Percentiles rank a stretch among this genome's conserved stretches.
phyloP scores from a whole-genome alignment of 1,139 yeast genomes.

The Nadsonia starkeyi-henricii region DNA sequence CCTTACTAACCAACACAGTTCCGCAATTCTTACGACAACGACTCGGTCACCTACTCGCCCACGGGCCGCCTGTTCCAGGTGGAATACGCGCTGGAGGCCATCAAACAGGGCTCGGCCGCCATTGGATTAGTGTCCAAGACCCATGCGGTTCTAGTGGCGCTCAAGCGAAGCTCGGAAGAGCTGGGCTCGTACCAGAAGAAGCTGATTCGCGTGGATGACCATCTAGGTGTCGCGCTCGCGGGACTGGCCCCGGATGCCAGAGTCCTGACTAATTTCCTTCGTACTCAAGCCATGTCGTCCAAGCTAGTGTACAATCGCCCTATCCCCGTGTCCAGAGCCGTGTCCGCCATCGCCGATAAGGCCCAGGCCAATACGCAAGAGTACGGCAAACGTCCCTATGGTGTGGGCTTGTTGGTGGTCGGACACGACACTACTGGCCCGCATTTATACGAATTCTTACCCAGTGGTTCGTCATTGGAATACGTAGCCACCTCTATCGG shows the following conservation, averaged over 20 bases:
- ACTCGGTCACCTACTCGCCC: conserved; percentile 93
- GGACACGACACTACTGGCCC: conserved; percentile 93
- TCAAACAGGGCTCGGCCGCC: conserved; percentile 95
- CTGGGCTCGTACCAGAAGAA: conserved; percentile 93
- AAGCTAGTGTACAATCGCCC: conserved; percentile 80
- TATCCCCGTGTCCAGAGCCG: conserved; percentile 75
- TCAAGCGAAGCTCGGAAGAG: conserved; percentile 85
- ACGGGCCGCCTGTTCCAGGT: conserved; percentile 92
- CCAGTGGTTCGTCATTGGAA: conserved; percentile 87
- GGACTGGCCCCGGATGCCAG: conserved; percentile 98
- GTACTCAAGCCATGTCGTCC: conserved; percentile 86
- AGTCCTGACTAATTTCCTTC: conserved; percentile 70
- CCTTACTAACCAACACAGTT: too few relatives aligned
- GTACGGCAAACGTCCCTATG: conserved; percentile 94
- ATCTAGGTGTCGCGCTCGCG: conserved; percentile 88
- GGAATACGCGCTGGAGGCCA: conserved; percentile 94
- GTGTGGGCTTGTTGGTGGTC: conserved; percentile 85
- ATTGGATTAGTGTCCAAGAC: conserved; percentile 80
- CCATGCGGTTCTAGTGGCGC: conserved; percentile 83
- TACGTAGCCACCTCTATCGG: conserved; percentile 93
- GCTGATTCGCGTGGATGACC: conserved; percentile 80
- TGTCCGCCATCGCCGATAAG: conserved; percentile 78
- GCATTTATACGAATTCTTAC: conserved; percentile 88
- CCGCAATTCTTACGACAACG: conserved; percentile 97
- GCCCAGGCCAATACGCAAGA: conserved; percentile 95